These are phyloP conservation scores for Nakataea oryzae DNA, from an alignment of 2,329 filamentous ascomycete genomes.

Conservation along the genomic window DNA sequence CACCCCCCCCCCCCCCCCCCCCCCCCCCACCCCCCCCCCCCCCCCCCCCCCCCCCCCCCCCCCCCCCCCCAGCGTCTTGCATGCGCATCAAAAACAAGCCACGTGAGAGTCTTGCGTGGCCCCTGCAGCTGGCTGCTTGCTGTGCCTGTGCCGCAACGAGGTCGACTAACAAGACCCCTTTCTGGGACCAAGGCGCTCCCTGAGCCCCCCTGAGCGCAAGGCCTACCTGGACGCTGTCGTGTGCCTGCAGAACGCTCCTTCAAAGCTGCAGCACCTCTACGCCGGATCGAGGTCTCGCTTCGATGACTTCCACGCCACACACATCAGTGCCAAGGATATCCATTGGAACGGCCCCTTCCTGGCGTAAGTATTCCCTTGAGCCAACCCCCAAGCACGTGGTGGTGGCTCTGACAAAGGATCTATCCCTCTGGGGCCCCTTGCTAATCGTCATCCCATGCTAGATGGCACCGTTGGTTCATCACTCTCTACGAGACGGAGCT, in stretches of 20 bases:
- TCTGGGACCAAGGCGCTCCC: neutral
- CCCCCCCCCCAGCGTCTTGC: too few relatives aligned
- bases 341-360: conserved; percentile 1
- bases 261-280: neutral
- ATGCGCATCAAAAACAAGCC: too few relatives aligned
- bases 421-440: neutral
- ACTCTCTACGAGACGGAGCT: neutral
- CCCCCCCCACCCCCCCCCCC: too few relatives aligned
- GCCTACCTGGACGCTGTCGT: neutral
- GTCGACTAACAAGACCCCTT: neutral
- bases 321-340: neutral
- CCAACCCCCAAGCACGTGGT: too few relatives aligned
- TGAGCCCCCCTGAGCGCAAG: neutral
- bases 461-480: conserved; percentile 1
- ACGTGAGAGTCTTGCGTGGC: neutral
- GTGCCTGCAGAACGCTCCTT: neutral
- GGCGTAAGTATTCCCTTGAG: neutral
- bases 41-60: too few relatives aligned
- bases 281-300: conserved; percentile 1
- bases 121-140: too few relatives aligned
- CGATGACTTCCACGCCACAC: conserved; percentile 1
- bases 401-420: neutral
- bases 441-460: neutral
- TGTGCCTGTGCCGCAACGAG: neutral
- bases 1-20: too few relatives aligned